Percentiles rank a stretch among this genome's conserved stretches.
phyloP scores from a whole-genome alignment of 2,329 filamentous ascomycete species.

The Ophiosphaerella narmari region DNA sequence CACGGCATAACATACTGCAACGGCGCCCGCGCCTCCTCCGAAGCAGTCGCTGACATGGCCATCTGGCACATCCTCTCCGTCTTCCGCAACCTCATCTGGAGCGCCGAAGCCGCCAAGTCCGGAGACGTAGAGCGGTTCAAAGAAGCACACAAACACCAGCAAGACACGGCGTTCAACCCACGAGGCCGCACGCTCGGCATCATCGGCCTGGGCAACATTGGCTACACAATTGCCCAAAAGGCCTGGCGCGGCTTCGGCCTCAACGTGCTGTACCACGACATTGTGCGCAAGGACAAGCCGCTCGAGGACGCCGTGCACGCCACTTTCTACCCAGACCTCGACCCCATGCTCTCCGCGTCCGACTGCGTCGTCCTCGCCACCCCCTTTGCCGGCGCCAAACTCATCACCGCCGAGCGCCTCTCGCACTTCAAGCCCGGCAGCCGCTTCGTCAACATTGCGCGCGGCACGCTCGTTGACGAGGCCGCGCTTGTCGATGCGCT shows the following conservation, averaged over 20 bases:
- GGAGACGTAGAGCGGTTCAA: constrained; percentile 9
- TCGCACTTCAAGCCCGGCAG: constrained; percentile 27
- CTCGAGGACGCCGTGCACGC: constrained; percentile 21
- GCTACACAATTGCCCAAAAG: constrained; percentile 35
- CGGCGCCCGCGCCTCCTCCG: constrained; percentile 59
- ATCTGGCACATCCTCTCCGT: constrained; percentile 62
- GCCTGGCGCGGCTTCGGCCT: constrained; percentile 37
- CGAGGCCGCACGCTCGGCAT: constrained; percentile 35
- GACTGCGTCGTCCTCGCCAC: constrained; percentile 43
- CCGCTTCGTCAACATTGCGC: constrained; percentile 44
- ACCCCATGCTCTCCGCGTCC: constrained; percentile 29
- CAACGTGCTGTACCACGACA: constrained; percentile 40
- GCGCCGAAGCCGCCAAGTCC: constrained; percentile 16
- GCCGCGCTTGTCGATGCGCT: constrained; percentile 41
- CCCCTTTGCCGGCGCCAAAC: constrained; percentile 29
- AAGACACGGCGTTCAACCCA: constrained; percentile 23
- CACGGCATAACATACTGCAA: constrained; percentile 48
- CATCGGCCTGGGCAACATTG: constrained; percentile 45
- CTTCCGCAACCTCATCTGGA: constrained; percentile 49
- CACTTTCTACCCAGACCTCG: constrained; percentile 31
- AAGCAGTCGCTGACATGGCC: constrained; percentile 72
- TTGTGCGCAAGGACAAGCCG: constrained; percentile 15
- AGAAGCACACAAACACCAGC: constrained; percentile 13
- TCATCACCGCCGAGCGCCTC: constrained; percentile 16
- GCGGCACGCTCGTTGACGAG: constrained; percentile 44